Evolutionary conservation across 2,329 filamentous ascomycete genomes (phyloP).

Genomic region (Xylariaceae sp.): DNA sequence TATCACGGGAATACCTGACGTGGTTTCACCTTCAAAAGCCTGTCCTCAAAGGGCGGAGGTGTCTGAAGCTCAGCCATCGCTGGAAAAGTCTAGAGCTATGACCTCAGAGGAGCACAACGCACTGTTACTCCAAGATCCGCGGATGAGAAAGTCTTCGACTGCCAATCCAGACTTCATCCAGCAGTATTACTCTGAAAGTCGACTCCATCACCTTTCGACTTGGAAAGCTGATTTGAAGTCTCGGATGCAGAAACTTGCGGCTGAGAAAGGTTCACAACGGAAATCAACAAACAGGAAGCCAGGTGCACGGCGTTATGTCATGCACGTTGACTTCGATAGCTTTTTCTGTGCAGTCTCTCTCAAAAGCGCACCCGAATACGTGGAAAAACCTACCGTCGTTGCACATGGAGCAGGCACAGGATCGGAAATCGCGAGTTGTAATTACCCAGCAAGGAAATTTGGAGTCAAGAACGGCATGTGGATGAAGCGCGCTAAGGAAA

Average conservation of each 20-base stretch:
- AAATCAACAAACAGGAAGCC: constrained; percentile 47
- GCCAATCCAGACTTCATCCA: constrained; percentile 91
- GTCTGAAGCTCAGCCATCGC: constrained; percentile 2
- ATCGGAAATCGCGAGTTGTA: constrained; percentile 96
- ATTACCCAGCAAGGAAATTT: constrained; percentile 81
- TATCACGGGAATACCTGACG: background rate
- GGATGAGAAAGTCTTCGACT: constrained; percentile 81
- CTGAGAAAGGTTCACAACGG: constrained; percentile 54
- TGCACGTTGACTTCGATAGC: constrained; percentile 97
- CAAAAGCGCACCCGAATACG: constrained; percentile 70
- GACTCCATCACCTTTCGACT: constrained; percentile 88
- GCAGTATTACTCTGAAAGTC: constrained; percentile 92
- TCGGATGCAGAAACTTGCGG: constrained; percentile 74
- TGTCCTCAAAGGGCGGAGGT: background rate
- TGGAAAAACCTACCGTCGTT: constrained; percentile 78
- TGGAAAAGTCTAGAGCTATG: constrained; percentile 35
- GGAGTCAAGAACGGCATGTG: constrained; percentile 98
- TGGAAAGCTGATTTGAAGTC: constrained; percentile 97
- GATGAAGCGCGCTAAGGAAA: constrained; percentile 85
- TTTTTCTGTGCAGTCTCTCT: constrained; percentile 94
- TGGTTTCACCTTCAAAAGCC: background rate
- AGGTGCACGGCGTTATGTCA: constrained; percentile 72
- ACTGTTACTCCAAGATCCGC: constrained; percentile 75
- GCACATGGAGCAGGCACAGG: constrained; percentile 81
- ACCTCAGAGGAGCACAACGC: constrained; percentile 94